Base-by-base conservation (phyloP, 306 rosid genomes). In the Pterocarpus macrocarpus region DNA sequence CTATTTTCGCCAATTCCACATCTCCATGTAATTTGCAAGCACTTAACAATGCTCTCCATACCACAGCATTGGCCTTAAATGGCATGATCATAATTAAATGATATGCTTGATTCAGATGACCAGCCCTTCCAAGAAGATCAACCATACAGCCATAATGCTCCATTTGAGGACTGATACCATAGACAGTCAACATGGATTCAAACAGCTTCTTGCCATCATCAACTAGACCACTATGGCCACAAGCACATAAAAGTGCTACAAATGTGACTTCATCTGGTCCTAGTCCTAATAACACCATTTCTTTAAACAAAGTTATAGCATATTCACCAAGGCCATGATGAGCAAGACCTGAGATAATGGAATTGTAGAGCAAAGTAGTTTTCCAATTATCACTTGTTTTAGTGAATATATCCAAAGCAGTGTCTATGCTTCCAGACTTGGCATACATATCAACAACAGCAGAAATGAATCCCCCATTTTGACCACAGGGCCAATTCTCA, bases 91-190 rank as follows among this genome's bases (percentile, higher is more conserved):
- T 47, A 69, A 88, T 80, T 12, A 85, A 64, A 22, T 6, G 5
- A 82, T 80, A 65, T 1, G 91, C 91, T 63, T 88, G 84, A 10
- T 83, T 76, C 67, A 85, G 62, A 32, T 2, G 16, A 34, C 88
- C 86, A 17, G 85, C 86, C 56, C 86, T 85, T 34, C 90, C 88
- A 11, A 84, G 84, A 65, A 87, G 90, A n/a, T 83, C 89, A 72
- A 88, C 85, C 82, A 88, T 80, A 65, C 89, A 85, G 4, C 87
- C 89, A 73, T 88, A 88, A 78, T 88, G 89, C 69, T 82, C 80
- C 68, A 80, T 80, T 35, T 56, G 59, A 68, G 87, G 89, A n/a
- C 22, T 33, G 4, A 85, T 52, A 39, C 71, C 73, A 33, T 80
- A 68, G 14, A 62, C 83, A 45, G 45, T 66, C 30, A 63, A 12